Percentiles rank a stretch among this genome's conserved stretches.
Evolutionary conservation across 768 basidiomycete species (phyloP).

Genomic region (Panaeolus papilionaceus): DNA sequence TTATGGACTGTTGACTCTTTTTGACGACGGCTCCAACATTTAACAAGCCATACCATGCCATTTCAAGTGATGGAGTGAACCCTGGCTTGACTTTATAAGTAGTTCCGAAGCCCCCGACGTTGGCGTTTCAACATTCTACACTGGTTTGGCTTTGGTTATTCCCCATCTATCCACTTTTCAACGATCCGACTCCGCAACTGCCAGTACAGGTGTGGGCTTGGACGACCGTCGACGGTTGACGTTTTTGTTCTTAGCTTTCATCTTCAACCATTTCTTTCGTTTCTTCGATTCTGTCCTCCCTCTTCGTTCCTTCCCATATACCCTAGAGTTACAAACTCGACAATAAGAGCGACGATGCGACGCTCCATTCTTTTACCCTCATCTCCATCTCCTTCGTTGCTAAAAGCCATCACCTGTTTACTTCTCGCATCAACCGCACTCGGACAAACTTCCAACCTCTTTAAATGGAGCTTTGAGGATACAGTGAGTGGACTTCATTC

Average conservation of each 20-base stretch:
- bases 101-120: background rate
- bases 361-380: background rate
- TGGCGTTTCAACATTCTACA: background rate
- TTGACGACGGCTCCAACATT: background rate
- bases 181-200: background rate
- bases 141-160: too few species aligned
- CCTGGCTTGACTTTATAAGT: background rate
- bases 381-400: background rate
- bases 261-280: background rate
- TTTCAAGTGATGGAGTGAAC: background rate
- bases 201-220: background rate
- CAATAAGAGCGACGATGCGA: background rate
- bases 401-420: background rate
- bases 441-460: constrained; percentile 21
- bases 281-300: background rate
- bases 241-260: constrained; percentile 1
- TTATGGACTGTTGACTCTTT: background rate
- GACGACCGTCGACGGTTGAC: background rate
- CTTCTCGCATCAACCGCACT: background rate
- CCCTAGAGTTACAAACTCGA: background rate
- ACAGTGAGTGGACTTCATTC: background rate
- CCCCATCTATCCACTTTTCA: background rate
- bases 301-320: background rate
- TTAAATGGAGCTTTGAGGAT: constrained; percentile 22
- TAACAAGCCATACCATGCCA: background rate